phyloP scores from a whole-genome alignment of 805 yeast genomes.

The Phaffomyces opuntiae region DNA sequence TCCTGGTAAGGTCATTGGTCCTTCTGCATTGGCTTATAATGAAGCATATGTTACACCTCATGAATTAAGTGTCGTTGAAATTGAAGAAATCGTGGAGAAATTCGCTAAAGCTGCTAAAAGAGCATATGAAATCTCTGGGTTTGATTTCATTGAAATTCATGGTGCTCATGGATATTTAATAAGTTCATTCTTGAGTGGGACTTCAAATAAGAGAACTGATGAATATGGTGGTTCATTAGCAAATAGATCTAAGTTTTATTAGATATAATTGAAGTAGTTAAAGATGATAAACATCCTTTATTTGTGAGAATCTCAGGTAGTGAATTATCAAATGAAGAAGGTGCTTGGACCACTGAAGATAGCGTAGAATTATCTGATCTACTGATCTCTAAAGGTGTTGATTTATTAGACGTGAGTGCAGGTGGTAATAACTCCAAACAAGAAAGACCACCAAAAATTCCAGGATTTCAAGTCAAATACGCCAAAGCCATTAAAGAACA shows the following conservation, averaged over 20 bases:
- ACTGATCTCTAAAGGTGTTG: constrained; percentile 38
- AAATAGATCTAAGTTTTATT: constrained; percentile 44
- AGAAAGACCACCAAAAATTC: constrained; percentile 15
- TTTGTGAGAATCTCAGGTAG: constrained; percentile 24
- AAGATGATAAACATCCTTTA: constrained; percentile 30
- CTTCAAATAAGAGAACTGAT: constrained; percentile 47
- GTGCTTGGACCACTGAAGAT: constrained; percentile 14
- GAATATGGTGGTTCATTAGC: constrained; percentile 59
- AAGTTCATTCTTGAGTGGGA: constrained; percentile 39
- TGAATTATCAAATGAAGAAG: constrained; percentile 14
- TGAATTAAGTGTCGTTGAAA: constrained; percentile 37
- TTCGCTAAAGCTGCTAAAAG: constrained; percentile 42
- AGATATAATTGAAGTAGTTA: constrained; percentile 43
- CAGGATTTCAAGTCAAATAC: constrained; percentile 31
- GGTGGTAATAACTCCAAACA: constrained; percentile 39
- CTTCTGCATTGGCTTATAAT: constrained; percentile 32
- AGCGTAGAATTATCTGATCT: constrained; percentile 30
- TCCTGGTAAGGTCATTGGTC: constrained; percentile 37
- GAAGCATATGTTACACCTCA: constrained; percentile 26
- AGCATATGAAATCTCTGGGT: constrained; percentile 43
- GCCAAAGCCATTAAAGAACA: constrained; percentile 38
- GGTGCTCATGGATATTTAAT: constrained; percentile 53
- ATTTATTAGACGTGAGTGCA: constrained; percentile 46
- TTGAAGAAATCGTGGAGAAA: constrained; percentile 31
- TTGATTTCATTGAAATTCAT: constrained; percentile 58